phyloP scores from a whole-genome alignment of 2,329 filamentous ascomycete species.

The Chaetoscypha palmicola region DNA sequence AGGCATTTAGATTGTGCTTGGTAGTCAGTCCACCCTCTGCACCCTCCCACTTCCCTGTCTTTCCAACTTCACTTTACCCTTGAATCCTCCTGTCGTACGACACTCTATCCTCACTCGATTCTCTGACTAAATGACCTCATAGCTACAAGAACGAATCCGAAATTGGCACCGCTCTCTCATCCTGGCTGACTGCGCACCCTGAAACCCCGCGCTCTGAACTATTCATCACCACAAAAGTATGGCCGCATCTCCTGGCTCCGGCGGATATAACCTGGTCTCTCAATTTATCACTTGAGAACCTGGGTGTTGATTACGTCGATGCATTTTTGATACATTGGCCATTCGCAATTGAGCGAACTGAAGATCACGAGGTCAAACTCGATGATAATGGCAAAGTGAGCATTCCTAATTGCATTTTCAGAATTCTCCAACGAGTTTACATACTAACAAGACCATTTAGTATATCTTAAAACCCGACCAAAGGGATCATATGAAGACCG shows the following conservation, averaged over 20 bases:
- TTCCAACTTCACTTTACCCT: slow-evolving; percentile 26
- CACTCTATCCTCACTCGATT: background rate
- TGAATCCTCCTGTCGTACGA: background rate
- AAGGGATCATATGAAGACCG: slow-evolving; percentile 54
- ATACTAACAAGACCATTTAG: slow-evolving; percentile 23
- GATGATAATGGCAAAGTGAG: slow-evolving; percentile 44
- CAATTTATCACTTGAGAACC: slow-evolving; percentile 61
- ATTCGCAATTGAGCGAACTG: slow-evolving; percentile 65
- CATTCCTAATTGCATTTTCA: background rate
- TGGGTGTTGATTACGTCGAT: slow-evolving; percentile 76
- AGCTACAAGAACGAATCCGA: slow-evolving; percentile 72
- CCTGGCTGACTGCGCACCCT: slow-evolving; percentile 52
- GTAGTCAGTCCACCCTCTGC: slow-evolving; percentile 35
- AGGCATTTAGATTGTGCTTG: slow-evolving; percentile 64
- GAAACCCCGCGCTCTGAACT: slow-evolving; percentile 48
- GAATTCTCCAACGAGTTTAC: background rate
- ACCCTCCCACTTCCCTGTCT: background rate
- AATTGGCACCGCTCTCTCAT: slow-evolving; percentile 68
- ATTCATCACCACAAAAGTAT: slow-evolving; percentile 28
- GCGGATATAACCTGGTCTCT: slow-evolving; percentile 61
- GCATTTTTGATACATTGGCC: slow-evolving; percentile 81
- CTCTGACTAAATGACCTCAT: background rate
- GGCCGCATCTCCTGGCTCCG: slow-evolving; percentile 57
- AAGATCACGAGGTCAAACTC: slow-evolving; percentile 53
- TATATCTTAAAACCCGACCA: slow-evolving; percentile 56